A percentile compares a stretch with the other conserved stretches of the same genome.
Evolutionary conservation across 768 basidiomycete genomes (phyloP).

Genomic region (Collybiopsis luxurians): DNA sequence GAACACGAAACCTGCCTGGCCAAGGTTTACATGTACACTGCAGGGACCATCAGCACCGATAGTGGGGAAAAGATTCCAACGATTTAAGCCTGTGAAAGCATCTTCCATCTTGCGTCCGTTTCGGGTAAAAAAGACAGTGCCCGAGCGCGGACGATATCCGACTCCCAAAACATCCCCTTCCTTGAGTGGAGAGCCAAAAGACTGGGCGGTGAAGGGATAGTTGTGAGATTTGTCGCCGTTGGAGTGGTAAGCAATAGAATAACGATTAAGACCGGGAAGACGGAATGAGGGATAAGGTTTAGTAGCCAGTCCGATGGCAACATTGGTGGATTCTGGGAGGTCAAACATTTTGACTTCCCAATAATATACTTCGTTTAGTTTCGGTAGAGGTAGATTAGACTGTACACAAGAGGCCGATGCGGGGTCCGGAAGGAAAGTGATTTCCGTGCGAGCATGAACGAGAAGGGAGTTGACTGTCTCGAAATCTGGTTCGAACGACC

Average conservation of each 20-base stretch:
- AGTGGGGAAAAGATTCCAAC: conserved; percentile 95
- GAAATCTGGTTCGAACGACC: conserved; percentile 99
- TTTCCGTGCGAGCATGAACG: conserved; percentile 94
- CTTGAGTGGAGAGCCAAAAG: conserved; percentile 81
- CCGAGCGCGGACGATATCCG: conserved; percentile 93
- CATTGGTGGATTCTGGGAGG: conserved; percentile 80
- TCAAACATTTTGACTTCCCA: conserved; percentile 99
- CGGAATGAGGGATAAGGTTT: conserved; percentile 97
- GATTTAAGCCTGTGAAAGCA: conserved; percentile 85
- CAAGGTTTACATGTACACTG: conserved; percentile 95
- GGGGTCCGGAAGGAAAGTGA: conserved; percentile 97
- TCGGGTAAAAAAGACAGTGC: conserved; percentile 98
- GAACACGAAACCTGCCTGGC: conserved; percentile 97
- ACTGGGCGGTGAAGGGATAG: conserved; percentile 85
- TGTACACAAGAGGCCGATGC: conserved; percentile 93
- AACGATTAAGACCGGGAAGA: conserved; percentile 79
- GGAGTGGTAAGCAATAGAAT: conserved; percentile 94
- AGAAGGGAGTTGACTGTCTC: conserved; percentile 90
- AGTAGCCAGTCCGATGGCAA: conserved; percentile 93
- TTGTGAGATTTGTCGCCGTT: conserved; percentile 97
- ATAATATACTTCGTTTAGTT: conserved; percentile 98
- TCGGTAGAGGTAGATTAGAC: conserved; percentile 94
- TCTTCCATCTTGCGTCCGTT: conserved; percentile 98
- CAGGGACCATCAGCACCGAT: conserved; percentile 96
- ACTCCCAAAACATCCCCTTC: conserved; percentile 96